Base-by-base conservation (phyloP, 116 monocot genomes). In the Zostera marina region DNA sequence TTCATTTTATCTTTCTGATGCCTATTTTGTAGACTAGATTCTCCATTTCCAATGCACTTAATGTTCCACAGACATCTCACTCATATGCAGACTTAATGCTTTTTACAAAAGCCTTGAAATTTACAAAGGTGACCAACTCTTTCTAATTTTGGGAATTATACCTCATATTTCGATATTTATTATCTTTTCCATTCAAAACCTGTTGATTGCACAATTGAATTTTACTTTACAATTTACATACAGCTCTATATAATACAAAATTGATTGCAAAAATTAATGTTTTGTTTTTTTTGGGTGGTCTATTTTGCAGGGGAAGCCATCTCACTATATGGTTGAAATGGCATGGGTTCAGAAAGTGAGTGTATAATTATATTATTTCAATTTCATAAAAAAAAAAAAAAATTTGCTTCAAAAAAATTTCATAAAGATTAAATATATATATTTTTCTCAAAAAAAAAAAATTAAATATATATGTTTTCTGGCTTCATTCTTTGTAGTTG, bases 1-100 rank as follows among this genome's bases (percentile, higher is more conserved):
- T 3, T 32, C 32, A 32, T 32, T 32, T 32, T 32, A 4, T 32
- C 32, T 32, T 32, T 32, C 32, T 3, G 2, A 15, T 48, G 47
- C 47, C 15, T 17, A 49, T 56, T 32, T 61, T 24, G 73, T 84
- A 93, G 93, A 88, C 93, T 42, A 67, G 84, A 52, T 77, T 70
- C 70, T 70, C 70, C 8, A 93, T 93, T 76, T 76, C 87, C 42
- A 70, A 47, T 41, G 79, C 88, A 47, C 84, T 93, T 53, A 88
- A 93, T 75, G 88, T 81, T 69, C 57, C 79, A 39, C 93, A 79
- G 56, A 84, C 88, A 59, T 74, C 72, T 59, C 69, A 87, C 73
- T 79, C 93, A 54, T 93, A 79, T 81, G 84, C 70, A 41, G 93
- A 93, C 79, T 8, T 76, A 61, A 70, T 93, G 77, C 76, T 93